These are phyloP conservation scores for Mycena vulgaris DNA, from an alignment of 768 basidiomycete genomes.

Conservation along the genomic window DNA sequence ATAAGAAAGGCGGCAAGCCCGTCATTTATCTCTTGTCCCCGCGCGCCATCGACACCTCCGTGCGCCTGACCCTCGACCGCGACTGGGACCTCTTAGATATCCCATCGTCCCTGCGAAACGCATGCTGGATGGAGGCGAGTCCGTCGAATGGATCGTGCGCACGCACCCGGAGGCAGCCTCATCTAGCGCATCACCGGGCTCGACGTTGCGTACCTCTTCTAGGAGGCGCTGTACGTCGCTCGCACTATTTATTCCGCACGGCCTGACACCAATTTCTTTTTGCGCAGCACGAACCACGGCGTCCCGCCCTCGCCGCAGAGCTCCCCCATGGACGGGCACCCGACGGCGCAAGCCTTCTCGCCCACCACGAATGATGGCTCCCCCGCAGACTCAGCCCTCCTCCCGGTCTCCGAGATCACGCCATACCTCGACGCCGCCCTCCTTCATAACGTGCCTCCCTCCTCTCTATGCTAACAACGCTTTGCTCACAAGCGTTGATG, in stretches of 20 bases:
- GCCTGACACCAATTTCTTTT: neutral
- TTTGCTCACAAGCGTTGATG: conserved; percentile 31
- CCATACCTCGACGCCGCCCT: conserved; percentile 55
- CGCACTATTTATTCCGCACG: neutral
- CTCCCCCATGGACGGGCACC: neutral
- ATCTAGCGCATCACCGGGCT: conserved; percentile 36
- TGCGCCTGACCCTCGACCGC: conserved; percentile 49
- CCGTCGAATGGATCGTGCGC: conserved; percentile 50
- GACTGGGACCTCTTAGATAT: conserved; percentile 54
- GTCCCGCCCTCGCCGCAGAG: conserved; percentile 3
- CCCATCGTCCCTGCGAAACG: conserved; percentile 48
- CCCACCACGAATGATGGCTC: conserved; percentile 34
- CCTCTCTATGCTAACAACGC: neutral
- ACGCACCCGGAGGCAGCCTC: conserved; percentile 37
- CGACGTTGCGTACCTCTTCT: conserved; percentile 44
- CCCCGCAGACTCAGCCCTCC: conserved; percentile 48
- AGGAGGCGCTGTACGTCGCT: conserved; percentile 41
- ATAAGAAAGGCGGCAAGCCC: conserved; percentile 45
- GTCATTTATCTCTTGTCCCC: conserved; percentile 56
- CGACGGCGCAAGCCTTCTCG: conserved; percentile 8
- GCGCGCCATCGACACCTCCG: conserved; percentile 41
- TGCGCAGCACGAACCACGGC: conserved; percentile 12
- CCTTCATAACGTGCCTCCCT: conserved; percentile 60
- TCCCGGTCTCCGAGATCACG: conserved; percentile 48
- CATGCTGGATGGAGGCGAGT: conserved; percentile 30